phyloP scores from a whole-genome alignment of 139 green algal genomes.

The Dunaliella primolecta region DNA sequence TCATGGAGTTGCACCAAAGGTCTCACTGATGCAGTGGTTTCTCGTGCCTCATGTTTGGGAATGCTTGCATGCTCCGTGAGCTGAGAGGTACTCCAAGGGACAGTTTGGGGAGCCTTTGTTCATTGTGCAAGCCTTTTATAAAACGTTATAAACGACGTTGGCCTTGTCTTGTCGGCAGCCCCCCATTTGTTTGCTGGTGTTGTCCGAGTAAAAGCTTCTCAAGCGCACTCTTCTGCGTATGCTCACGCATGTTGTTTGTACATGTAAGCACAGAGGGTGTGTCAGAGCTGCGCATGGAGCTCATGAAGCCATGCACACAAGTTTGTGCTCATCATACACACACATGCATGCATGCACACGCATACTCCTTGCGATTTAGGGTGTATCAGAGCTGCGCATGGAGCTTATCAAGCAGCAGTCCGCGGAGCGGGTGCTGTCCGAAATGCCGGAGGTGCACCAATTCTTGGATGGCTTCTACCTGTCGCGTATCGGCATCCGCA shows the following conservation, averaged over 20 bases:
- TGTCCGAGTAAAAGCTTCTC: no score
- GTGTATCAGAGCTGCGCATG: slow-evolving; percentile 70
- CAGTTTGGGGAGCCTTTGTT: no score
- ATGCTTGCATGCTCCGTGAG: no score
- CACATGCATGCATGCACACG: background rate
- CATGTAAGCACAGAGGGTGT: slow-evolving; percentile 57
- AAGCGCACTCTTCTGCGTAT: background rate
- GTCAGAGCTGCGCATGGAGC: slow-evolving; percentile 63
- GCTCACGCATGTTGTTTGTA: background rate
- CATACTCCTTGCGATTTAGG: slow-evolving; percentile 42
- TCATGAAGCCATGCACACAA: no score
- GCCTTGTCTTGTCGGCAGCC: no score
- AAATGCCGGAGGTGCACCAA: slow-evolving; percentile 96
- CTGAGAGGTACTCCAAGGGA: no score
- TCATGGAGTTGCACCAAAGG: no score
- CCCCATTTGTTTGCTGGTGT: no score
- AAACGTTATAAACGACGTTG: no score
- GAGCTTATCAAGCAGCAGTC: slow-evolving; percentile 25
- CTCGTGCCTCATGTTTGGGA: no score
- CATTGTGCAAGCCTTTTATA: no score
- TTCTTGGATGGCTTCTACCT: slow-evolving; percentile 99
- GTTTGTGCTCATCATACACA: background rate
- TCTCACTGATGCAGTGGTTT: no score
- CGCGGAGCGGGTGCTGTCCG: slow-evolving; percentile 43
- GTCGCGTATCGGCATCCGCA: slow-evolving; percentile 95